These are phyloP conservation scores for Ulota crispa DNA, from an alignment of 225 moss, liverwort and hornwort genomes.

Conservation along the genomic window DNA sequence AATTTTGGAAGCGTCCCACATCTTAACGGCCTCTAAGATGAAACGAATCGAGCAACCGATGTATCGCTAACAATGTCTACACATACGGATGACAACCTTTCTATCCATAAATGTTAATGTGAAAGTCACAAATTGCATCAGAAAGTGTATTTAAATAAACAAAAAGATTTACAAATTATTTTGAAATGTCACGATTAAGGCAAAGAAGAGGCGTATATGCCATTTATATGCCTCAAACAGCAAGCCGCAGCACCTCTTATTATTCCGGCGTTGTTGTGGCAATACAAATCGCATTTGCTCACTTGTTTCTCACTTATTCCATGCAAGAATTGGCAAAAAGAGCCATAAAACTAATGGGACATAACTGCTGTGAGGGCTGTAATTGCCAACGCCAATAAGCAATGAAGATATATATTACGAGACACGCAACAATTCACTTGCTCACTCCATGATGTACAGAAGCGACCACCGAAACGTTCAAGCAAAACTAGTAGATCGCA, in stretches of 20 bases:
- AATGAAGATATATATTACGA: neutral
- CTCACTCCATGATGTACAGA: constrained; percentile 1
- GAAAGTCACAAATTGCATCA: neutral
- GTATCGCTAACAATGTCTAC: constrained; percentile 8
- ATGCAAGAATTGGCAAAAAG: neutral
- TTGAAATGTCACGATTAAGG: neutral
- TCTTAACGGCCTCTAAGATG: neutral
- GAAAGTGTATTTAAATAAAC: neutral
- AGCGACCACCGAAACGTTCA: constrained; percentile 1
- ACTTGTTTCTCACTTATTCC: neutral
- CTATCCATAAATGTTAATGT: neutral
- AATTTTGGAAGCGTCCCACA: neutral
- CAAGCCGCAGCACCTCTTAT: neutral
- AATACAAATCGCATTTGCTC: neutral
- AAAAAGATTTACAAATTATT: neutral
- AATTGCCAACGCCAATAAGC: neutral
- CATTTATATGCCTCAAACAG: neutral
- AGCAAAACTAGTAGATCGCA: neutral
- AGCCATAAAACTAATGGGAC: neutral
- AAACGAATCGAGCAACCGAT: neutral
- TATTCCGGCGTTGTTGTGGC: neutral
- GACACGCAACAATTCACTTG: neutral
- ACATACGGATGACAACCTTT: neutral
- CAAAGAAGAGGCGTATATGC: neutral
- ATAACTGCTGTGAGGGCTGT: neutral